A percentile compares a stretch with the other conserved stretches of the same genome.
Conservation (phyloP, 306 rosid species). For the Vigna trinervia region DNA sequence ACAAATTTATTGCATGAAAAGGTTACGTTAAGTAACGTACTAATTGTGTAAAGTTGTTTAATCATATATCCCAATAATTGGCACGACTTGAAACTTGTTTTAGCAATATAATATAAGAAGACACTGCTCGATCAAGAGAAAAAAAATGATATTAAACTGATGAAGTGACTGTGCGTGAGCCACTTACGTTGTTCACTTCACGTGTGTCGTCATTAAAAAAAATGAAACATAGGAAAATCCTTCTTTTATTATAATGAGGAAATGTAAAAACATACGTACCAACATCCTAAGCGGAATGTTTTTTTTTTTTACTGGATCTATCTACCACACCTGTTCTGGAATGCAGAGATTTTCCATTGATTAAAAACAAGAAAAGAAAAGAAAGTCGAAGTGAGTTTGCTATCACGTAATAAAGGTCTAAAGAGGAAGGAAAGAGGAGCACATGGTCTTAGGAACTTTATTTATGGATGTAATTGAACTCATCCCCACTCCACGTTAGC, state of each 20-base stretch:
- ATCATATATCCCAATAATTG: not conserved
- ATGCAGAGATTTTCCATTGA: not conserved
- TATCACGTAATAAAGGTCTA: constrained; percentile 27
- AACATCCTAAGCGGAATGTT: constrained; percentile 10
- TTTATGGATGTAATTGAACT: not conserved
- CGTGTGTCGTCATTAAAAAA: not conserved
- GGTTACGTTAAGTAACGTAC: no score
- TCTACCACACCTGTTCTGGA: constrained; percentile 4
- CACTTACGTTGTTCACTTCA: constrained; percentile 3
- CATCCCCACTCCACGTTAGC: not conserved
- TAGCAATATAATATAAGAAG: not conserved
- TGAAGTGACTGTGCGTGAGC: not conserved
- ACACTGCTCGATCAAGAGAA: not conserved
- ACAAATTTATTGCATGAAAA: no score
- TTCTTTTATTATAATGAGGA: not conserved
- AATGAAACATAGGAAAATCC: constrained; percentile 23
- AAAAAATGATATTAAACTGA: not conserved
- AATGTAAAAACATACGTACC: not conserved
- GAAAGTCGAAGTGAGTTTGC: constrained; percentile 16
- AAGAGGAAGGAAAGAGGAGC: constrained; percentile 25
- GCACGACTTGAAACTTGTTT: not conserved
- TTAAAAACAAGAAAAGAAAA: constrained; percentile 8
- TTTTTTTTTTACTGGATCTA: not conserved
- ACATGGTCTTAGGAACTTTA: constrained; percentile 11
- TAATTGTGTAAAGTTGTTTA: no score